These are phyloP conservation scores for Botryobasidium botryosum DNA, from an alignment of 768 basidiomycete genomes.

Conservation along the genomic window DNA sequence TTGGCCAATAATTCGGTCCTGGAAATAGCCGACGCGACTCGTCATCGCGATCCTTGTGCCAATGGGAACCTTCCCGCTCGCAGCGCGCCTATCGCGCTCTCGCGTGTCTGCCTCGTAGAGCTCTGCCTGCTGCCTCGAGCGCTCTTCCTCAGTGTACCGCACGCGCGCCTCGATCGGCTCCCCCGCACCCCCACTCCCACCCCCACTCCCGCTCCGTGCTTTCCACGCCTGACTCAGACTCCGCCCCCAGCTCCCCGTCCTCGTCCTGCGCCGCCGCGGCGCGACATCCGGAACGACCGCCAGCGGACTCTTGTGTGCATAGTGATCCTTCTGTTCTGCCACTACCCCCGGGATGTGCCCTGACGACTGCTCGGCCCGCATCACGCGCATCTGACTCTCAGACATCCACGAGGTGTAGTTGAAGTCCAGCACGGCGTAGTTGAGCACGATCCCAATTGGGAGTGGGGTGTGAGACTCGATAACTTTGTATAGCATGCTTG, in stretches of 20 bases:
- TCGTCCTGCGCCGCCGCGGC: conserved; percentile 13
- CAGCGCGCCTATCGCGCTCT: conserved; percentile 26
- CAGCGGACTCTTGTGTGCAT: conserved; percentile 77
- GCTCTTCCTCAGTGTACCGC: not conserved
- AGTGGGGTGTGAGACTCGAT: conserved; percentile 54
- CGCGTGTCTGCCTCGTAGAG: conserved; percentile 32
- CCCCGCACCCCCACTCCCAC: not conserved
- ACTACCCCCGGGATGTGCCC: conserved; percentile 59
- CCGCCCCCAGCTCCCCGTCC: conserved; percentile 30
- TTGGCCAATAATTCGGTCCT: conserved; percentile 84
- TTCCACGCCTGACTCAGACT: conserved; percentile 16
- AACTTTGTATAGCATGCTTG: conserved; percentile 70
- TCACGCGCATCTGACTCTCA: conserved; percentile 54
- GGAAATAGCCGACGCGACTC: conserved; percentile 82
- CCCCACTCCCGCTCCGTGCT: not conserved
- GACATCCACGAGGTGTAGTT: conserved; percentile 98
- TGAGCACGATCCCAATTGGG: conserved; percentile 72
- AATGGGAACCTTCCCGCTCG: conserved; percentile 31
- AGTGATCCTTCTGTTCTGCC: conserved; percentile 68
- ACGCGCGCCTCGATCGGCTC: not conserved
- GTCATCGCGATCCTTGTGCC: conserved; percentile 91
- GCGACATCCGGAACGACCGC: conserved; percentile 69
- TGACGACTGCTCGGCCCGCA: conserved; percentile 77
- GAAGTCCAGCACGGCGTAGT: conserved; percentile 88
- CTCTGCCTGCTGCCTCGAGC: conserved; percentile 33